These are phyloP conservation scores for Saprolegnia diclina DNA, from an alignment of 352 stramenopile genomes.

Conservation along the genomic window DNA sequence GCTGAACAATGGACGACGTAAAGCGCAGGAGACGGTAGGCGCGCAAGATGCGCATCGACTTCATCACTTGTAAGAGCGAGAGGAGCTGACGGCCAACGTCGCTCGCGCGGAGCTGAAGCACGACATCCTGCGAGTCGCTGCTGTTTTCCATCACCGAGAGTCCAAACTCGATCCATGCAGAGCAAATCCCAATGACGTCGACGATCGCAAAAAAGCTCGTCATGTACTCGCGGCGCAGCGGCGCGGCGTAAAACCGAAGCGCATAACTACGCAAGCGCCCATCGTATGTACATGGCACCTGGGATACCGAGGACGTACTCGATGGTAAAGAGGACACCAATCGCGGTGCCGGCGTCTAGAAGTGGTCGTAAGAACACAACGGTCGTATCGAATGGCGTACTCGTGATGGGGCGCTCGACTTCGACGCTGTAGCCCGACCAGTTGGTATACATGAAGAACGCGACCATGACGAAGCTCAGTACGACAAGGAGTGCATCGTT, in stretches of 20 bases:
- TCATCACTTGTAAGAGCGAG: slow-evolving; percentile 37
- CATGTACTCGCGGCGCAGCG: slow-evolving; percentile 58
- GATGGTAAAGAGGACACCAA: slow-evolving; percentile 48
- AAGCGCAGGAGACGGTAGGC: slow-evolving; percentile 71
- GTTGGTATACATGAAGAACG: slow-evolving; percentile 60
- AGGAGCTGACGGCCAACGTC: slow-evolving; percentile 21
- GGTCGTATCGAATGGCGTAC: no score
- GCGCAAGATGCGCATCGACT: slow-evolving; percentile 57
- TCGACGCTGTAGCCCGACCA: slow-evolving; percentile 40
- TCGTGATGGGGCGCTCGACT: slow-evolving; percentile 39
- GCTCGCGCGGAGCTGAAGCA: slow-evolving; percentile 24
- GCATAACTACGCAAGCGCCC: slow-evolving; percentile 34
- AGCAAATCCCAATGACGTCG: slow-evolving; percentile 56
- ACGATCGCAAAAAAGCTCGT: slow-evolving; percentile 42
- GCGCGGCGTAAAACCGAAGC: slow-evolving; percentile 51
- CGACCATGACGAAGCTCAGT: slow-evolving; percentile 56
- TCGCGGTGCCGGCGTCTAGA: slow-evolving; percentile 13
- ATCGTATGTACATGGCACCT: neutral
- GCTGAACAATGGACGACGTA: slow-evolving; percentile 62
- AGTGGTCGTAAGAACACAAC: neutral
- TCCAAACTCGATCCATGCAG: slow-evolving; percentile 44
- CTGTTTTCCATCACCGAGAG: slow-evolving; percentile 3
- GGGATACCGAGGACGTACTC: slow-evolving; percentile 38
- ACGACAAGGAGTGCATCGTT: slow-evolving; percentile 42
- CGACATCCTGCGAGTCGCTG: neutral